These are phyloP conservation scores for Globisporangium parvum DNA, from an alignment of 352 stramenopile genomes.

Conservation along the genomic window DNA sequence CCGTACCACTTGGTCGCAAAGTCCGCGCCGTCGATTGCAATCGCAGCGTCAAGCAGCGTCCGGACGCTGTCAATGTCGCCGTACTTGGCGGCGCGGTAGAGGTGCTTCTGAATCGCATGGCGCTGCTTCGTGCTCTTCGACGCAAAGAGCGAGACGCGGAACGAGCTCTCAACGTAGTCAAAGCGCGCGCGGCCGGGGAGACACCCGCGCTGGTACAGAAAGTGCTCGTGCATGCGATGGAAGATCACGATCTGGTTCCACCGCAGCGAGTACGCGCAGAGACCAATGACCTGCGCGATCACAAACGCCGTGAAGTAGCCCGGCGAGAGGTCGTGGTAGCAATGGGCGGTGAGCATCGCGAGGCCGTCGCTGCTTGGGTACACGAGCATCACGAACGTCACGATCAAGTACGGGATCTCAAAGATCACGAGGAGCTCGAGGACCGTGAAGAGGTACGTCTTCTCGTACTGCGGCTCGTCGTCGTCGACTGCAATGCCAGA, in stretches of 20 bases:
- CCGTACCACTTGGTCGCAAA: conserved; percentile 70
- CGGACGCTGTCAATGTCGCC: conserved; percentile 53
- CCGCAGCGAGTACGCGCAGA: conserved; percentile 51
- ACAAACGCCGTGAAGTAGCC: conserved; percentile 35
- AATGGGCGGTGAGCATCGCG: conserved; percentile 27
- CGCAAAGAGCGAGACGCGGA: conserved; percentile 33
- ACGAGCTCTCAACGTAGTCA: conserved; percentile 57
- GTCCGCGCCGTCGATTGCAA: conserved; percentile 44
- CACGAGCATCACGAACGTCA: conserved; percentile 45
- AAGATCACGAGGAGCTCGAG: conserved; percentile 75
- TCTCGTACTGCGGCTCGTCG: conserved; percentile 47
- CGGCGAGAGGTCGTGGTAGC: conserved; percentile 20
- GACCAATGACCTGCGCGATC: conserved; percentile 39
- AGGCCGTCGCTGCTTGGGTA: conserved; percentile 28
- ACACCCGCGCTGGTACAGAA: conserved; percentile 64
- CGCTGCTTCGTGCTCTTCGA: conserved; percentile 30
- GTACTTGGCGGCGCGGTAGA: conserved; percentile 63
- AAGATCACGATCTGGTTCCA: conserved; percentile 82
- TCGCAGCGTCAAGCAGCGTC: conserved; percentile 37
- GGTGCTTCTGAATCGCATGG: conserved; percentile 37
- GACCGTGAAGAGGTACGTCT: conserved; percentile 65
- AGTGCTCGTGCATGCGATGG: conserved; percentile 71
- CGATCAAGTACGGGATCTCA: conserved; percentile 67
- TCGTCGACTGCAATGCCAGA: conserved; percentile 31
- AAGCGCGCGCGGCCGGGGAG: conserved; percentile 52